Percentiles rank a stretch among this genome's conserved stretches.
Evolutionary conservation across 495 filamentous ascomycete genomes (phyloP).

Genomic region (Xylaria grammica): DNA sequence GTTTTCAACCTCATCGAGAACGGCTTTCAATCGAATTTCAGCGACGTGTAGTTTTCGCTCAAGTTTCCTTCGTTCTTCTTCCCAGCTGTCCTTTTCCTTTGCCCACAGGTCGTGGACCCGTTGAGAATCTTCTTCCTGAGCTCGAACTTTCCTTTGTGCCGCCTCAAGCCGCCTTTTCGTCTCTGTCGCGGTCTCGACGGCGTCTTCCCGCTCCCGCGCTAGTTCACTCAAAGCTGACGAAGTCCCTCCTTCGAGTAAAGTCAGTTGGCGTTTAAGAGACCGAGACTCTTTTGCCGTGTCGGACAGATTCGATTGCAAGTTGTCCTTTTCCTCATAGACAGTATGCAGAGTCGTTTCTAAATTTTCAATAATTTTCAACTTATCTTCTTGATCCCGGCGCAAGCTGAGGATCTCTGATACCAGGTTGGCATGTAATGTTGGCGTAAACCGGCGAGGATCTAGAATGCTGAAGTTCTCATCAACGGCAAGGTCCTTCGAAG

Average conservation of each 20-base stretch:
- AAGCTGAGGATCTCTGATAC: constrained; percentile 92
- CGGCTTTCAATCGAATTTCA: constrained; percentile 80
- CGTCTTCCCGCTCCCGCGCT: constrained; percentile 84
- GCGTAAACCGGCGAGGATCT: constrained; percentile 91
- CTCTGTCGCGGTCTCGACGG: constrained; percentile 74
- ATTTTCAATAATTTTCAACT: constrained; percentile 79
- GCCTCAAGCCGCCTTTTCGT: constrained; percentile 78
- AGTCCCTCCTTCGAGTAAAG: constrained; percentile 84
- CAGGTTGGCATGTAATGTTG: constrained; percentile 90
- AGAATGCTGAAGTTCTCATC: constrained; percentile 80
- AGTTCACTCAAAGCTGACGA: constrained; percentile 82
- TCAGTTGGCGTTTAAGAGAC: constrained; percentile 81
- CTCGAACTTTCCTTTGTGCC: constrained; percentile 75
- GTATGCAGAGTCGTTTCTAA: constrained; percentile 78
- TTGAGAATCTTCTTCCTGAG: constrained; percentile 82
- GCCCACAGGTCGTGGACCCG: constrained; percentile 77
- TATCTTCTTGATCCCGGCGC: constrained; percentile 86
- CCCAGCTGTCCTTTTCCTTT: constrained; percentile 81
- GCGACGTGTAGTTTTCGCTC: constrained; percentile 86
- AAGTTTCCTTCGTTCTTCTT: constrained; percentile 75
- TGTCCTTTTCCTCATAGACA: constrained; percentile 74
- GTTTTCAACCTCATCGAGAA: constrained; percentile 83
- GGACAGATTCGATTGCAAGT: constrained; percentile 63
- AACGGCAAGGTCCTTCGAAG: constrained; percentile 57
- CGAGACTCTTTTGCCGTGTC: constrained; percentile 73